These are phyloP conservation scores for Didymella pinodella DNA, from an alignment of 2,329 filamentous ascomycete species.

Conservation along the genomic window DNA sequence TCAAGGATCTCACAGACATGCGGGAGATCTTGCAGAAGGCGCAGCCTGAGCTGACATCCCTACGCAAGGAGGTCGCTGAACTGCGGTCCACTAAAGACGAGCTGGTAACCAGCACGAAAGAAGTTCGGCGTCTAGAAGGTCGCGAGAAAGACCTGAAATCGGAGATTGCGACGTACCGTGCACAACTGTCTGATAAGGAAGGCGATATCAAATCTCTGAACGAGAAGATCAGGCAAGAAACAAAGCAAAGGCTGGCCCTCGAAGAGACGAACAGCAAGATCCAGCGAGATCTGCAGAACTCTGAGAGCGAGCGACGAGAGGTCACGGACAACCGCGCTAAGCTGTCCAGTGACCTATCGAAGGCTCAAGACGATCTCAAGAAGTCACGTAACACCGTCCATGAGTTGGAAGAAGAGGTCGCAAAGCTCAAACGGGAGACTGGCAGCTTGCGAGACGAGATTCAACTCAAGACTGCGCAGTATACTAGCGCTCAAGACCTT, in stretches of 20 bases:
- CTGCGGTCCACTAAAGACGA: constrained; percentile 80
- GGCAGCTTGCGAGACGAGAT: constrained; percentile 77
- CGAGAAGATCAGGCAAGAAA: constrained; percentile 80
- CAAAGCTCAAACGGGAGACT: constrained; percentile 73
- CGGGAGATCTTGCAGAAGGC: constrained; percentile 81
- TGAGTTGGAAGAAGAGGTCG: constrained; percentile 76
- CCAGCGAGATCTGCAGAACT: constrained; percentile 78
- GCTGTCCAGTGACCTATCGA: constrained; percentile 71
- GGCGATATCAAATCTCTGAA: constrained; percentile 78
- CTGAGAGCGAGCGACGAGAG: constrained; percentile 82
- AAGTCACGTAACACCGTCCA: constrained; percentile 65
- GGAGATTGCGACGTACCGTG: constrained; percentile 75
- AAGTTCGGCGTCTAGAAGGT: constrained; percentile 79
- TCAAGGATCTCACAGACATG: constrained; percentile 85
- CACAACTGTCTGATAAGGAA: constrained; percentile 76
- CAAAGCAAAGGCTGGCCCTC: constrained; percentile 71
- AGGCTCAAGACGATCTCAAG: constrained; percentile 74
- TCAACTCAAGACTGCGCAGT: constrained; percentile 84
- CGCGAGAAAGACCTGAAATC: constrained; percentile 81
- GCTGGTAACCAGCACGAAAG: constrained; percentile 66
- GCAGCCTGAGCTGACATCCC: constrained; percentile 81
- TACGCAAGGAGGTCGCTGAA: constrained; percentile 78
- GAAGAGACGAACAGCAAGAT: constrained; percentile 81
- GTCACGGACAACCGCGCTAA: constrained; percentile 77
- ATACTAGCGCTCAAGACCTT: constrained; percentile 82